Conservation (phyloP, 495 filamentous ascomycete species). For the Bryoglossum gracile region DNA sequence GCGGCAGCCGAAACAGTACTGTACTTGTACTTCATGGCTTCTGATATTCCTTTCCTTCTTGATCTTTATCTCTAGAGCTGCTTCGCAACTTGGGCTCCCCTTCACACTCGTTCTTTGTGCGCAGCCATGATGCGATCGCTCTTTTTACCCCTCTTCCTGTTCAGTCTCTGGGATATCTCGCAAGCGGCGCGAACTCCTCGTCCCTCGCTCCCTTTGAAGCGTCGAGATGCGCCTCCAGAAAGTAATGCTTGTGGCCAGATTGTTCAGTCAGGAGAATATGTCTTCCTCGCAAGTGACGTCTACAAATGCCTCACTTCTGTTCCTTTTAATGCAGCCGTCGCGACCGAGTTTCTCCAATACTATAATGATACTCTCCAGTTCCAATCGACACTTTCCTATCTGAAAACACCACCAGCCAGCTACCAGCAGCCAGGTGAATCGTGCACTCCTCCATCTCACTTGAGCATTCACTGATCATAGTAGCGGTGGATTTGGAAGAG, state of each 20-base stretch:
- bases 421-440: slow-evolving; percentile 55
- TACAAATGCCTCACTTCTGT: slow-evolving; percentile 48
- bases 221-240: background rate
- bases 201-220: background rate
- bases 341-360: slow-evolving; percentile 43
- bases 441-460: too few relatives aligned
- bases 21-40: too few relatives aligned
- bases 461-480: too few relatives aligned
- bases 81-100: background rate
- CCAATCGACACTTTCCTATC: slow-evolving; percentile 46
- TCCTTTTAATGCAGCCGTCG: slow-evolving; percentile 47
- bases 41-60: background rate
- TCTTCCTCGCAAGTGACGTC: slow-evolving; percentile 35
- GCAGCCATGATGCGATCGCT: background rate
- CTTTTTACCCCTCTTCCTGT: background rate
- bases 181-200: background rate
- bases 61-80: background rate
- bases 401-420: slow-evolving; percentile 46
- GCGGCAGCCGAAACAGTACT: too few relatives aligned
- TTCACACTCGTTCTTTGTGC: slow-evolving; percentile 1
- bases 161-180: background rate
- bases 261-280: background rate
- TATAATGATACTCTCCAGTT: slow-evolving; percentile 50
- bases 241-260: slow-evolving; percentile 7
- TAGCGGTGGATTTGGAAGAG: slow-evolving; percentile 40